phyloP scores from a whole-genome alignment of 305 asterid species.

The Fraxinus ornus region DNA sequence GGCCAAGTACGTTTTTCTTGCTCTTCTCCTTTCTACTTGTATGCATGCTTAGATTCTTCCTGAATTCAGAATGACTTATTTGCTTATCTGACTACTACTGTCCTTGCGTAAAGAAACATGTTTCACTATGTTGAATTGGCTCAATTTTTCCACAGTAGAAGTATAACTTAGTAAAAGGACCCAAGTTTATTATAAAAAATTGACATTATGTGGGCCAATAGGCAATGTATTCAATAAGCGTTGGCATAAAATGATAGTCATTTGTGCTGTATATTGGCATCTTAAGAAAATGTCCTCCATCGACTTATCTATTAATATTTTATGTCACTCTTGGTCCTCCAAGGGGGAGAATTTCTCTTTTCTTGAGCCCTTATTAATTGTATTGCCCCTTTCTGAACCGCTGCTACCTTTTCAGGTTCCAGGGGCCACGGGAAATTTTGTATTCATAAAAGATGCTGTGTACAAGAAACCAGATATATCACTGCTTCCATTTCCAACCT shows the following conservation, averaged over 20 bases:
- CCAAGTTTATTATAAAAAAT: not conserved
- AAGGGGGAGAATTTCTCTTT: not conserved
- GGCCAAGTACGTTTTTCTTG: slow-evolving; percentile 75
- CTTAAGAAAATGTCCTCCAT: not conserved
- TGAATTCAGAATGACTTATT: not conserved
- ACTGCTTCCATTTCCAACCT: slow-evolving; percentile 83
- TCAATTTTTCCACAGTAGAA: not conserved
- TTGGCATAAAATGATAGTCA: not conserved
- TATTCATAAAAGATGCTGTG: slow-evolving; percentile 72
- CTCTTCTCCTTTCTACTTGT: not conserved
- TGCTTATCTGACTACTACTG: not conserved
- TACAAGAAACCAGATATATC: slow-evolving; percentile 72
- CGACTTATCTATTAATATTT: not conserved
- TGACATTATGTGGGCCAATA: not conserved
- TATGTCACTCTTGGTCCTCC: not conserved
- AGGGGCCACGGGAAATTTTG: slow-evolving; percentile 87
- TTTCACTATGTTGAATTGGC: not conserved
- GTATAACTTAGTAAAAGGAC: not conserved
- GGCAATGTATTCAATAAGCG: not conserved
- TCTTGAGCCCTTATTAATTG: slow-evolving; percentile 1
- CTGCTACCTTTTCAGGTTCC: slow-evolving; percentile 63
- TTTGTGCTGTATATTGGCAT: not conserved
- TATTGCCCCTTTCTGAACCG: not conserved
- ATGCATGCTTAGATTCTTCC: not conserved
- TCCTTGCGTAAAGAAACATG: not conserved